Conservation (phyloP, 192 early-diverging fungal species). For the Backusella liffmaniae region DNA sequence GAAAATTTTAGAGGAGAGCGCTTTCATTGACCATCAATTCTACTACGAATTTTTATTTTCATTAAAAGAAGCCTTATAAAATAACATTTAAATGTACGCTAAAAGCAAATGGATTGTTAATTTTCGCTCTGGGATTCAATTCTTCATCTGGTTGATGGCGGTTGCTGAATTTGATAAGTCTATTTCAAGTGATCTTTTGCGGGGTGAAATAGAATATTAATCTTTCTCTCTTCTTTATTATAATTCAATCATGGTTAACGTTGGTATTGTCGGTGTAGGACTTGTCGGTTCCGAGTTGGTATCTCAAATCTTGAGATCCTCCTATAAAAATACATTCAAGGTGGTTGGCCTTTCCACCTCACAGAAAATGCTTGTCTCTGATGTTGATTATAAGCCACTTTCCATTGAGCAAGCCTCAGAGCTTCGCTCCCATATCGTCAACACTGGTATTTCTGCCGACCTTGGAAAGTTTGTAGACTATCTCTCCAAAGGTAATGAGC, state of each 20-base stretch:
- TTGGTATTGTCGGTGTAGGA: conserved; percentile 94
- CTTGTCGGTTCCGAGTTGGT: conserved; percentile 92
- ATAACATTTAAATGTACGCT: not conserved
- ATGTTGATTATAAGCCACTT: conserved; percentile 41
- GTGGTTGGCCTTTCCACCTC: conserved; percentile 84
- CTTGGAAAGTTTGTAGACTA: conserved; percentile 56
- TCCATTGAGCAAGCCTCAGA: conserved; percentile 50
- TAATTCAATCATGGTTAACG: conserved; percentile 56
- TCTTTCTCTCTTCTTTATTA: not conserved
- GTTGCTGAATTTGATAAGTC: not conserved
- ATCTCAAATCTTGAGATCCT: conserved; percentile 68
- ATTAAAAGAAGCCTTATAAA: no score
- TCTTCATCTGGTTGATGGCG: not conserved
- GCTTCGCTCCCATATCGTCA: conserved; percentile 35
- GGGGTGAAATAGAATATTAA: not conserved
- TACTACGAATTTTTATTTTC: not conserved
- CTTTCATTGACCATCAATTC: not conserved
- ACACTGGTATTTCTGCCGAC: conserved; percentile 41
- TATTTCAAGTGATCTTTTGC: not conserved
- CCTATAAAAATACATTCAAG: conserved; percentile 51
- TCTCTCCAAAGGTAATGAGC: conserved; percentile 47
- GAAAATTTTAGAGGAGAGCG: not conserved
- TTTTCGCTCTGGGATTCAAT: not conserved
- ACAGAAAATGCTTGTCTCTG: conserved; percentile 60
- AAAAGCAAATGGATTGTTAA: not conserved